phyloP scores from a whole-genome alignment of 352 stramenopile species.

The Pythium pectinolyticum region DNA sequence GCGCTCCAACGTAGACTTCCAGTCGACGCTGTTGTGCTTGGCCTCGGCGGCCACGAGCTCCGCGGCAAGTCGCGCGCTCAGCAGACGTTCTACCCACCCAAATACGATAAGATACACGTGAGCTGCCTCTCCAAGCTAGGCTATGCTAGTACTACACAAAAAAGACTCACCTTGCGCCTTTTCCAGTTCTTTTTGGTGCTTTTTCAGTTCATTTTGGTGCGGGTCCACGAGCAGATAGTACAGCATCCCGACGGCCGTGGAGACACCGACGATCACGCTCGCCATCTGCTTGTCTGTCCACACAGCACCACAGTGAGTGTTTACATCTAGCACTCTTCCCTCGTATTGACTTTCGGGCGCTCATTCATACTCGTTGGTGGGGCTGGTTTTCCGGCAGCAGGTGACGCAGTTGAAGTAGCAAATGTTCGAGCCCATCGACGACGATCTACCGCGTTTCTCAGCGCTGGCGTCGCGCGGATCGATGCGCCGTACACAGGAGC shows the following conservation, averaged over 20 bases:
- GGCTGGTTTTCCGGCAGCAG: neutral
- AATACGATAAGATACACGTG: neutral
- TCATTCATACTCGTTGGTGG: slow-evolving; percentile 6
- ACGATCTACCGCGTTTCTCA: slow-evolving; percentile 7
- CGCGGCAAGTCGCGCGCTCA: slow-evolving; percentile 63
- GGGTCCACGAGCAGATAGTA: slow-evolving; percentile 57
- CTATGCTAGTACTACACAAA: neutral
- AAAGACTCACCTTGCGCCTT: slow-evolving; percentile 42
- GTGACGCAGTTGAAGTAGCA: slow-evolving; percentile 16
- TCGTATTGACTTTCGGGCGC: neutral
- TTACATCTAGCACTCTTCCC: neutral
- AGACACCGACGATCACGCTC: slow-evolving; percentile 22
- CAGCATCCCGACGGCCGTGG: slow-evolving; percentile 38
- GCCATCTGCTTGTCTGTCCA: slow-evolving; percentile 11
- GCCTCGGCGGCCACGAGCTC: slow-evolving; percentile 69
- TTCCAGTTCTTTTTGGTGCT: slow-evolving; percentile 52
- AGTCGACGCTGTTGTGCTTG: slow-evolving; percentile 68
- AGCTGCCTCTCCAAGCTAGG: neutral
- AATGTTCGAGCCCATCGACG: slow-evolving; percentile 5
- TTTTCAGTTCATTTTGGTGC: slow-evolving; percentile 60
- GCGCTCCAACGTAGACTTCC: slow-evolving; percentile 83
- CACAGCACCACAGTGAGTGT: neutral
- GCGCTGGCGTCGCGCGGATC: slow-evolving; percentile 4
- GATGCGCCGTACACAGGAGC: slow-evolving; percentile 1
- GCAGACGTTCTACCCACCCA: slow-evolving; percentile 44